Evolutionary conservation across 805 yeast genomes (phyloP).

Genomic region (Saccharomycopsis sp.): DNA sequence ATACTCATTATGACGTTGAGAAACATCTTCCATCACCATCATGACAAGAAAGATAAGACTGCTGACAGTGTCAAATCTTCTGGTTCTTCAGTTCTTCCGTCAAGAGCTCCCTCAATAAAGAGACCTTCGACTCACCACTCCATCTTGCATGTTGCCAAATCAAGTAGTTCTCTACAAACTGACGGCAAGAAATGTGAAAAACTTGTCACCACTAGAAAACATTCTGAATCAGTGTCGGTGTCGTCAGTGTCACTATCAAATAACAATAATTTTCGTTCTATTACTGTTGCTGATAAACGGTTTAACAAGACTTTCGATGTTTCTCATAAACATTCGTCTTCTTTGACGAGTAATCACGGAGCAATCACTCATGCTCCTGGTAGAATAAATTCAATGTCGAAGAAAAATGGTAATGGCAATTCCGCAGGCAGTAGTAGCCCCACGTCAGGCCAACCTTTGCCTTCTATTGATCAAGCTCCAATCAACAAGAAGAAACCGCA

Average conservation of each 20-base stretch:
- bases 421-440: background rate
- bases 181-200: no score
- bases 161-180: no score
- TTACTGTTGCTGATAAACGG: no score
- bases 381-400: slow-evolving; percentile 6
- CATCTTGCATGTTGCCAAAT: background rate
- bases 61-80: background rate
- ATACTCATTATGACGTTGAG: slow-evolving; percentile 5
- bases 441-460: slow-evolving; percentile 12
- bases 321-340: background rate
- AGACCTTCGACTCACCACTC: background rate
- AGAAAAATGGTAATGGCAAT: background rate
- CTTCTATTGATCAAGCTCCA: slow-evolving; percentile 16
- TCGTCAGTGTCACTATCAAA: no score
- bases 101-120: background rate
- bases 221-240: no score
- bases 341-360: slow-evolving; percentile 5
- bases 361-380: slow-evolving; percentile 19
- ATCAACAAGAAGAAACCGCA: slow-evolving; percentile 6
- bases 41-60: slow-evolving; percentile 3
- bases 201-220: no score
- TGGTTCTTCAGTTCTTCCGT: background rate
- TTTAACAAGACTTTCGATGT: slow-evolving; percentile 1
- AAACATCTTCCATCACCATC: slow-evolving; percentile 4
- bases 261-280: no score